Evolutionary conservation across 2,329 filamentous ascomycete genomes (phyloP).

Genomic region (Aspergillus aculeatus): DNA sequence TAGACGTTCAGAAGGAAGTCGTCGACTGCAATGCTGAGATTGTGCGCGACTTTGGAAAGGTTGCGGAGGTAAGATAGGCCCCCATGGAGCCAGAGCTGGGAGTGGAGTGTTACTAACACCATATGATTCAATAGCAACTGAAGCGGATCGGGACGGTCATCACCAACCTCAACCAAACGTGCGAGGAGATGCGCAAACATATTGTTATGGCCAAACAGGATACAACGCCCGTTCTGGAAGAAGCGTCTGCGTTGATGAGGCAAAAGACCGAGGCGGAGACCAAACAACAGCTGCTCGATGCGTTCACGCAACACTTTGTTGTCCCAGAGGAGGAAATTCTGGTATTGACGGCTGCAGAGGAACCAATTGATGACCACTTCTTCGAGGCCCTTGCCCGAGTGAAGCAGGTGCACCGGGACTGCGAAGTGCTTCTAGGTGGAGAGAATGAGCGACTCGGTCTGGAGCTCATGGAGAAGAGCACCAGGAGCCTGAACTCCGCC

Average conservation of each 20-base stretch:
- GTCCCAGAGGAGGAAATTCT: constrained; percentile 77
- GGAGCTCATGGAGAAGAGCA: constrained; percentile 88
- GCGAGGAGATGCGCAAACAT: constrained; percentile 75
- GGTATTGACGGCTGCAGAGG: constrained; percentile 72
- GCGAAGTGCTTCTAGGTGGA: constrained; percentile 81
- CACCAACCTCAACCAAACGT: constrained; percentile 73
- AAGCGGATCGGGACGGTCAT: constrained; percentile 79
- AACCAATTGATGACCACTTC: constrained; percentile 82
- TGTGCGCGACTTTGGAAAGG: constrained; percentile 80
- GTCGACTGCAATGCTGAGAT: constrained; percentile 90
- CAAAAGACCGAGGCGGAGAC: constrained; percentile 73
- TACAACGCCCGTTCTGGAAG: constrained; percentile 71
- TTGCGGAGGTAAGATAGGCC: constrained; percentile 68
- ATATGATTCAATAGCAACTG: constrained; percentile 64
- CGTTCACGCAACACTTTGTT: constrained; percentile 80
- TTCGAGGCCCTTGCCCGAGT: constrained; percentile 74
- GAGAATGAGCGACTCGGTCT: constrained; percentile 85
- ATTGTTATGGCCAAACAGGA: constrained; percentile 73
- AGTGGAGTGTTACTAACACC: constrained; percentile 14
- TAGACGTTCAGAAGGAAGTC: constrained; percentile 87
- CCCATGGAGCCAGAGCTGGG: constrained; percentile 6
- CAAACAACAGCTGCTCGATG: constrained; percentile 73
- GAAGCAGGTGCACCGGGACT: constrained; percentile 85
- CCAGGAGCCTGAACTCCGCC: constrained; percentile 79
- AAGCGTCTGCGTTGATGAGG: constrained; percentile 70